A percentile compares a stretch with the other conserved stretches of the same genome.
Conservation (phyloP, 1,139 yeast genomes). For the Pichia kudriavzevii region DNA sequence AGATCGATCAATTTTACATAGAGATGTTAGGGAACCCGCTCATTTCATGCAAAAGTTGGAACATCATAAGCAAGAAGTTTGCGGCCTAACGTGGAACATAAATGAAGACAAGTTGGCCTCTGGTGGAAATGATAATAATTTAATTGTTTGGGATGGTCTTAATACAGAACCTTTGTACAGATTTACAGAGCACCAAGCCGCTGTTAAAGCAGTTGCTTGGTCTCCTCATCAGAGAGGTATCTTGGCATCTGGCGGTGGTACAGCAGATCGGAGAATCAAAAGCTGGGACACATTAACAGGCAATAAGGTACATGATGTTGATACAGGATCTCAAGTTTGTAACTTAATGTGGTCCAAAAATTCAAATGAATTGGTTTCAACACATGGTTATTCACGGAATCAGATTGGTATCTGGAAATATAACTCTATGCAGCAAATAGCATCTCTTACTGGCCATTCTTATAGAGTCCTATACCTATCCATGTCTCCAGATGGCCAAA, state of each 20-base stretch:
- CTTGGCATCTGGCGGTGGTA: slow-evolving; percentile 94
- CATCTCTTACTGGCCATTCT: slow-evolving; percentile 90
- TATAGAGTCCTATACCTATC: slow-evolving; percentile 85
- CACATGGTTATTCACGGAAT: slow-evolving; percentile 90
- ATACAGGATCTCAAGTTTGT: slow-evolving; percentile 95
- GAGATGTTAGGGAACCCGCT: slow-evolving; percentile 86
- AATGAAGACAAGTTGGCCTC: slow-evolving; percentile 84
- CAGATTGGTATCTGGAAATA: slow-evolving; percentile 94
- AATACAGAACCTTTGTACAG: slow-evolving; percentile 61
- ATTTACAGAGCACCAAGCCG: slow-evolving; percentile 84
- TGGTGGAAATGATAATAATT: slow-evolving; percentile 88
- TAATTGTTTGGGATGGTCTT: slow-evolving; percentile 83
- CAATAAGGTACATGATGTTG: slow-evolving; percentile 61
- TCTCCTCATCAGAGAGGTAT: slow-evolving; percentile 94
- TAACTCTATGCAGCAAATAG: slow-evolving; percentile 83
- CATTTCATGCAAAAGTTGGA: slow-evolving; percentile 69
- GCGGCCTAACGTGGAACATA: slow-evolving; percentile 91
- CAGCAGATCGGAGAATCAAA: slow-evolving; percentile 84
- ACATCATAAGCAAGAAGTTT: slow-evolving; percentile 83
- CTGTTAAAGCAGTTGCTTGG: slow-evolving; percentile 96
- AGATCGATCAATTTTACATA: slow-evolving; percentile 75
- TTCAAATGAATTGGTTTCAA: slow-evolving; percentile 85
- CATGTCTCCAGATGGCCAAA: slow-evolving; percentile 93
- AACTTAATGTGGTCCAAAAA: slow-evolving; percentile 89
- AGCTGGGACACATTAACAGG: slow-evolving; percentile 92